Base-by-base conservation (phyloP, 805 yeast species). In the Metschnikowia santaceciliae region DNA sequence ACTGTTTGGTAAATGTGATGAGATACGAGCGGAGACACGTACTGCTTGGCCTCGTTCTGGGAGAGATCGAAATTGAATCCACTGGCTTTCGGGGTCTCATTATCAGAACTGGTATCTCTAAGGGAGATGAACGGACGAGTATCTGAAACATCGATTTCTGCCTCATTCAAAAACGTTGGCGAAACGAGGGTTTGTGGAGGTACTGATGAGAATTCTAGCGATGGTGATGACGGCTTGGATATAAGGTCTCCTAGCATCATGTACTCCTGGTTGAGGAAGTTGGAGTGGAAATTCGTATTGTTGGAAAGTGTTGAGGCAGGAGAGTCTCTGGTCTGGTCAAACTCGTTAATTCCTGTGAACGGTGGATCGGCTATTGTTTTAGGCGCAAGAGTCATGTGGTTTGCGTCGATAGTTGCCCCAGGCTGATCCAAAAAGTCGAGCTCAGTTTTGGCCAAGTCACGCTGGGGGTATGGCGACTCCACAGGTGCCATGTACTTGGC, bases 21-120 rank as follows among this genome's bases (percentile, higher is more conserved):
- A 50, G 82, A 71, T 11, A 78, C 71, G 51, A 82, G 62, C 6
- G 88, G 88, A 3, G 84, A 76, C 3, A 82, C 76, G 61, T 81
- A 83, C 45, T 74, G 79, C 10, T 68, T 55, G 33, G 54, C 53
- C 42, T 52, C 58, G 26, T 35, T 15, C 22, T 45, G 47, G 30
- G 40, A 38, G 32, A 52, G 49, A 39, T 56, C 61, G 36, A 49
- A 48, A 36, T 48, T 41, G 36, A 50, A 45, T 26, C 55, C 60
- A 32, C 46, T 54, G 43, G 53, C 42, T 23, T 46, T 42, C 15
- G 43, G 37, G 22, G 47, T 51, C 10, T 33, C 46, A 35, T 48
- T 51, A 17, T 49, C 50, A 22, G 46, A 54, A 19, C 55, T 54
- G 7, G 62, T 54, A 44, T 62, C 65, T 14, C 75, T 74, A 22